A percentile compares a stretch with the other conserved stretches of the same genome.
Evolutionary conservation across 106 monocot species (phyloP).

Genomic region (Alisma plantagoaquatica): DNA sequence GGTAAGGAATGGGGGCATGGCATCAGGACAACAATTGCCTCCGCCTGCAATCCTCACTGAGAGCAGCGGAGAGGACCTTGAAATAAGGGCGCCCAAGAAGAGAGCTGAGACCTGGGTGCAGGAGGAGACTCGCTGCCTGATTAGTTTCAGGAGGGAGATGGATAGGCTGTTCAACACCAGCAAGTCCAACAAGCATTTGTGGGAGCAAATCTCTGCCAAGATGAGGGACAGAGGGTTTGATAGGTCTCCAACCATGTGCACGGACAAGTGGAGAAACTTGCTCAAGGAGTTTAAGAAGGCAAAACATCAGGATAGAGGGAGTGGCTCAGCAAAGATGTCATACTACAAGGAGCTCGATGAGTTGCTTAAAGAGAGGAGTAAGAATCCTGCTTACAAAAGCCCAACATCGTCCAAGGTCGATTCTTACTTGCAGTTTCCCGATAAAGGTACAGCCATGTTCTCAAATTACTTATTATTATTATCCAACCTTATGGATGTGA

Average conservation of each 20-base stretch:
- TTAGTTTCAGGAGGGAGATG: slow-evolving; percentile 66
- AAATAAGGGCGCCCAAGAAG: slow-evolving; percentile 46
- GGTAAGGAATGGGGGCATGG: slow-evolving; percentile 20
- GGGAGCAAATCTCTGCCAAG: slow-evolving; percentile 86
- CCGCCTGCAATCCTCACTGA: slow-evolving; percentile 41
- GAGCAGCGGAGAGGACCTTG: slow-evolving; percentile 37
- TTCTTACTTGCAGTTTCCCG: slow-evolving; percentile 73
- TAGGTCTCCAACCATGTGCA: slow-evolving; percentile 90
- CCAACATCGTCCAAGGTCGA: slow-evolving; percentile 45
- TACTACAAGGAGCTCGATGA: slow-evolving; percentile 95
- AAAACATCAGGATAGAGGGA: slow-evolving; percentile 46
- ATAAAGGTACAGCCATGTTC: no score
- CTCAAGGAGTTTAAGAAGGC: slow-evolving; percentile 98
- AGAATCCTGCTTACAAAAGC: slow-evolving; percentile 21
- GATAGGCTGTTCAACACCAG: slow-evolving; percentile 84
- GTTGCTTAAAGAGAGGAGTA: slow-evolving; percentile 74
- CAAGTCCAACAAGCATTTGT: slow-evolving; percentile 91
- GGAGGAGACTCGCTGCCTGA: slow-evolving; percentile 78
- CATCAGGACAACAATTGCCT: no score
- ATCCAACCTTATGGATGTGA: no score
- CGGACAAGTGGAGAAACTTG: slow-evolving; percentile 94
- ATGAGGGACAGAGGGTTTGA: slow-evolving; percentile 89
- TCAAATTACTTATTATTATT: no score
- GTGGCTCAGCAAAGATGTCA: slow-evolving; percentile 68
- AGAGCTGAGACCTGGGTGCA: slow-evolving; percentile 90